Conservation (phyloP, 2,329 filamentous ascomycete genomes). For the Fusarium heterosporum region DNA sequence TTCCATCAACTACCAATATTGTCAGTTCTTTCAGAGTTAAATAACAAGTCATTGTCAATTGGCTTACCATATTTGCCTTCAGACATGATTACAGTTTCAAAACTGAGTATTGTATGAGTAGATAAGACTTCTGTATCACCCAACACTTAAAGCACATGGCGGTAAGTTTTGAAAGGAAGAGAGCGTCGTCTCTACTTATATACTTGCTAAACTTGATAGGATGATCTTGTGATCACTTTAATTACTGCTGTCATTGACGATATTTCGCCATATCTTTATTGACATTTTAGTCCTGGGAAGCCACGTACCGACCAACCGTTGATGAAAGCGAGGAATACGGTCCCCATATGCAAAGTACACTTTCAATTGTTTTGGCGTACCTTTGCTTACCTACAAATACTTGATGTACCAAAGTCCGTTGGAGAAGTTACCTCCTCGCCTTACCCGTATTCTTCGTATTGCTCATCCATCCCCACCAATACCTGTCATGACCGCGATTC, state of each 20-base stretch:
- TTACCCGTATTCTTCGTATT: constrained; percentile 41
- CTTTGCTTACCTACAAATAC: background rate
- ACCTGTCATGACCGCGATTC: background rate
- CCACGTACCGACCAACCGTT: constrained; percentile 42
- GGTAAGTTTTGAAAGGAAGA: background rate
- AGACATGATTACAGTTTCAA: constrained; percentile 34
- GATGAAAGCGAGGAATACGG: constrained; percentile 42
- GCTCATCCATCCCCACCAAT: background rate
- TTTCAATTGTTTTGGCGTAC: background rate
- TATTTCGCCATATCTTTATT: constrained; percentile 13
- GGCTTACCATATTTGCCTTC: constrained; percentile 50
- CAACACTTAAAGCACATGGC: background rate
- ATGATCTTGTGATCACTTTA: background rate
- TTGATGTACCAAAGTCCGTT: background rate
- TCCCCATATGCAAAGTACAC: background rate
- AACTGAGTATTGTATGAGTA: background rate
- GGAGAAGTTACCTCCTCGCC: constrained; percentile 24
- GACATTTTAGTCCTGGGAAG: constrained; percentile 24
- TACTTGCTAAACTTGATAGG: background rate
- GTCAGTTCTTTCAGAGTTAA: background rate
- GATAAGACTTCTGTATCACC: background rate
- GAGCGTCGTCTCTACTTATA: constrained; percentile 16
- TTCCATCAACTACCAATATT: constrained; percentile 52
- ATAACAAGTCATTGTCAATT: background rate
- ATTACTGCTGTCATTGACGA: background rate